These are phyloP conservation scores for Ceratocystis cacaofunesta DNA, from an alignment of 2,329 filamentous ascomycete genomes.

Conservation along the genomic window DNA sequence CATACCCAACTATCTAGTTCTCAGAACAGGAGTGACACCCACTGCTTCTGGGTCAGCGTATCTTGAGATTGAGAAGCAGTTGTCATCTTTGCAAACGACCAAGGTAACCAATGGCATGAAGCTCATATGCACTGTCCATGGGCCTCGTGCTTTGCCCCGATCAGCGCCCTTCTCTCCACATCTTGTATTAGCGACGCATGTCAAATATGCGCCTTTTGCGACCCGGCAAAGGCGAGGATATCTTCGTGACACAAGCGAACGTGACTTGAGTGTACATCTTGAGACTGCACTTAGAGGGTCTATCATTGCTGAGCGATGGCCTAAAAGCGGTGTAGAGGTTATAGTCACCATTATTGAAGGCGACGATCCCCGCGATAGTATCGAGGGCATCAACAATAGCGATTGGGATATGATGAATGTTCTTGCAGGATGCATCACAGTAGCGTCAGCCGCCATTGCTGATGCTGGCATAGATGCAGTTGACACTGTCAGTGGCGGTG, in stretches of 20 bases:
- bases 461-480: constrained; percentile 95
- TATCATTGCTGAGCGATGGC: constrained; percentile 87
- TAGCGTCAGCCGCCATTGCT: constrained; percentile 78
- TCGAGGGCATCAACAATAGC: constrained; percentile 37
- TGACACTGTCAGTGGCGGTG: constrained; percentile 75
- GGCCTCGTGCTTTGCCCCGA: constrained; percentile 75
- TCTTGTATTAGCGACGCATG: constrained; percentile 77
- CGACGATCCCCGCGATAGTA: constrained; percentile 56
- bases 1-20: constrained; percentile 37
- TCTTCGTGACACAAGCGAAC: constrained; percentile 68
- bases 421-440: constrained; percentile 80
- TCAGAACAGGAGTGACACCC: constrained; percentile 83
- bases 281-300: constrained; percentile 81
- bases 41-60: constrained; percentile 91
- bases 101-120: constrained; percentile 57
- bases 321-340: constrained; percentile 96
- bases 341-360: constrained; percentile 87
- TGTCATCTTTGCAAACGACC: constrained; percentile 29
- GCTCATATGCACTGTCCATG: constrained; percentile 83
- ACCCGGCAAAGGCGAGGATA: constrained; percentile 71
- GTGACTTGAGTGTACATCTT: constrained; percentile 79
- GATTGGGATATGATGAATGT: constrained; percentile 87
- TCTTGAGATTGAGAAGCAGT: constrained; percentile 42
- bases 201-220: constrained; percentile 95
- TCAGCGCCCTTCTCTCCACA: constrained; percentile 87